Evolutionary conservation across 2,329 filamentous ascomycete genomes (phyloP), one percentile per base, ranked within the genome.

Genomic region (Talaromyces sp.): DNA sequence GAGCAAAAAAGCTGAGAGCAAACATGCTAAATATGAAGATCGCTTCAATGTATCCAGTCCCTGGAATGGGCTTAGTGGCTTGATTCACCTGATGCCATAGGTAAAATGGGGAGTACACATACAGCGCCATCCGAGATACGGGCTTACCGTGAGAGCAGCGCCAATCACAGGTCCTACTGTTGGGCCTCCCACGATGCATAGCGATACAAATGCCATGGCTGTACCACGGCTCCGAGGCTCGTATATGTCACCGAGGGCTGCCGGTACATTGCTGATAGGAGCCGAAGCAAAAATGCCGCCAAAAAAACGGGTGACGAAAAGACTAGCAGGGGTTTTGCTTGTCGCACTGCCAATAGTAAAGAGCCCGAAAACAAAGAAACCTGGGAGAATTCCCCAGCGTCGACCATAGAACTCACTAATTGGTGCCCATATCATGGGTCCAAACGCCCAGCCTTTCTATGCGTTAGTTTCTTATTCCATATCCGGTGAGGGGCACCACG

Each of bases 301-400:
- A 5, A 86, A 72, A 66, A 86, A 86, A 0, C 84, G 79, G 58
- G 75, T 81, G 9, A 85, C 62, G 67, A 86, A 74, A 61, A 86
- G 78, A 0, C 82, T 85, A 33, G 81, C 65, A 0, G 84, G 57
- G 65, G 85, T 84, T 53, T 77, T 74, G 0, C 83, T 81, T 2
- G 83, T 78, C 2, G 80, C 83, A 17, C 83, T 79, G 0, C 82
- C 80, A 55, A 86, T 81, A 59, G 84, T 79, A 62, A 85, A 84
- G 42, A 85, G 78, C 1, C 77, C 76, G 59, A 84, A 83, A 13
- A 77, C 61, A n/a, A 75, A 66, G 63, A 81, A 80, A 0, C 81
- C 82, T 17, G 77, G 65, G 67, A 84, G 79, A 7, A 85, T 70
- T 1, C 81, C 81, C 8, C 69, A 65, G 57, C 73, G 77, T 4